Evolutionary conservation across 768 basidiomycete genomes (phyloP).

Genomic region (Collybiopsis luxurians): DNA sequence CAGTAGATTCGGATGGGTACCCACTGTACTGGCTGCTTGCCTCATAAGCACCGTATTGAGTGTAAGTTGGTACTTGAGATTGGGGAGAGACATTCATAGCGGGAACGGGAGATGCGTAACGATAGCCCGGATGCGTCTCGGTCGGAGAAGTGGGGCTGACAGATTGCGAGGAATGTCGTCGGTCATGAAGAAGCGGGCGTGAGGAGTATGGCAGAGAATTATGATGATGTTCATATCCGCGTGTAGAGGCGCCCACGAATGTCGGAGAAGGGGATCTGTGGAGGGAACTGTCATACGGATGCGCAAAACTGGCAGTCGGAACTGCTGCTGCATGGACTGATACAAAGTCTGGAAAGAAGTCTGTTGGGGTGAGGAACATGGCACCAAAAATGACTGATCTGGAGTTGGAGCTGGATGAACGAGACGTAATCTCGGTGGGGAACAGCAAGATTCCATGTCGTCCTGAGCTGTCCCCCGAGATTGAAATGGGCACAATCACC

Average conservation of each 20-base stretch:
- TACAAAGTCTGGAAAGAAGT: conserved; percentile 42
- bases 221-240: not conserved
- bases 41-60: not conserved
- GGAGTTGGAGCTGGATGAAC: conserved; percentile 32
- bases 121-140: not conserved
- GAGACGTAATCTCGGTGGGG: conserved; percentile 26
- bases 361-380: conserved; percentile 39
- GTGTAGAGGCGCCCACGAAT: not conserved
- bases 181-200: not conserved
- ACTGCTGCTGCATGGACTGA: not conserved
- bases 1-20: not conserved
- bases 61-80: not conserved
- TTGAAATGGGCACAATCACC: conserved; percentile 43
- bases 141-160: conserved; percentile 2
- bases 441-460: conserved; percentile 52
- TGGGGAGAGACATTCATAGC: not conserved
- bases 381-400: conserved; percentile 51
- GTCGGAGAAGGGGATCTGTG: not conserved
- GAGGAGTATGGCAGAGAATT: conserved; percentile 1
- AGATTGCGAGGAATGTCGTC: conserved; percentile 2
- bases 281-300: not conserved
- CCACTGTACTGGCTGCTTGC: not conserved
- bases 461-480: not conserved
- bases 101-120: conserved; percentile 1
- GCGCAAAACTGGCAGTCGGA: not conserved